Base-by-base conservation (phyloP, 768 basidiomycete species). In the Krasilnikovozyma curviuscula region DNA sequence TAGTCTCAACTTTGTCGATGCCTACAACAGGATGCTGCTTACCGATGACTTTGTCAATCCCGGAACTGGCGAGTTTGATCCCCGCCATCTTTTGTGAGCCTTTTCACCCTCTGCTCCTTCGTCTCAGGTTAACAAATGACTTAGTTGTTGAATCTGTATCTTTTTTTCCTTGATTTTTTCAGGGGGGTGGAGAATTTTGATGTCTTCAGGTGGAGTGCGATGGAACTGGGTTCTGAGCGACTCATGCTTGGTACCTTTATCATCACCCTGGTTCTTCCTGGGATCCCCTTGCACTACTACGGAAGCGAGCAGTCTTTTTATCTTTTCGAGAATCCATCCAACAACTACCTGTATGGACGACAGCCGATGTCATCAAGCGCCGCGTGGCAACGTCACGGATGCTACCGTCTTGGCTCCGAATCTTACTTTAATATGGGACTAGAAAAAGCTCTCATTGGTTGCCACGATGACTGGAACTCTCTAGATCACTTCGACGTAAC, bases 401-500 rank as follows among this genome's bases (percentile, higher is more conserved):
- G 88, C 64, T 93, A 93, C 63, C 71, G 70, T 38, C 75, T 91
- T 29, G 88, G 88, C 12, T 91, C 88, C 7, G 71, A 74, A 52
- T 86, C 91, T 60, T 93, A 88, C 67, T 93, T 81, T 71, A 86
- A 91, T 65, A 82, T 89, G 75, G 81, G 81, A 1, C 70, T 89
- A 55, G 79, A 81, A 46, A 76, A 76, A 56, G 66, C 81, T 2
- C 61, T 85, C 29, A 68, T 85, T 16, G 88, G 85, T 40, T 93
- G 88, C 62, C 57, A 79, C 38, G 84, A 91, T 59, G 77, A 82
- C 56, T 88, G 82, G 83, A 89, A 91, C 62, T 74, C 81, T 2
- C 75, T 89, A 28, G 88, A 93, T 57, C 88, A 93, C 62, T 91
- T 91, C 61, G 88, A 93, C 63, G 83, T 85, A 14, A 89, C 86